A percentile compares a stretch with the other conserved stretches of the same genome.
phyloP scores from a whole-genome alignment of 495 filamentous ascomycete species.

The Penicillium crystallinum region DNA sequence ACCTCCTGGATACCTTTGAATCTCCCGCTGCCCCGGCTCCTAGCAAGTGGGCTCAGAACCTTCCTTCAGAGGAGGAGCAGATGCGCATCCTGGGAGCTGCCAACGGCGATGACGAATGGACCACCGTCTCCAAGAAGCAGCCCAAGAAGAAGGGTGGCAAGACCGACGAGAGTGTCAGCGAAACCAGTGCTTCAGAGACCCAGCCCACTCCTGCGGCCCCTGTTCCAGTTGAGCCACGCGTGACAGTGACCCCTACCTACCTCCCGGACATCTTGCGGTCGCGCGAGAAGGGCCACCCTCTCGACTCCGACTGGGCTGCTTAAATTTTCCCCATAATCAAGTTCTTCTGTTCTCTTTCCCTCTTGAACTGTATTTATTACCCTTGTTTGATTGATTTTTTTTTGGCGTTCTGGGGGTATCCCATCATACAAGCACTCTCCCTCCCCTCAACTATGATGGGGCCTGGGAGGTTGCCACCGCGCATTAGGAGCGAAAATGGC shows the following conservation, averaged over 20 bases:
- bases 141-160: slow-evolving; percentile 49
- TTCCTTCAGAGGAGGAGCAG: slow-evolving; percentile 84
- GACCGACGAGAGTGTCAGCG: slow-evolving; percentile 38
- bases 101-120: slow-evolving; percentile 61
- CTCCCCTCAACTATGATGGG: background rate
- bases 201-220: slow-evolving; percentile 28
- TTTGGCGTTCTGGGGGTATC: slow-evolving; percentile 36
- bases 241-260: slow-evolving; percentile 40
- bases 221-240: slow-evolving; percentile 34
- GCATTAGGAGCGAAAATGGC: slow-evolving; percentile 16
- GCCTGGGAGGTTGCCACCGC: slow-evolving; percentile 3
- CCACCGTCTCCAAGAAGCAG: slow-evolving; percentile 67
- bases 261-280: slow-evolving; percentile 40
- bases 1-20: slow-evolving; percentile 4
- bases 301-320: slow-evolving; percentile 57
- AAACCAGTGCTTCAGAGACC: slow-evolving; percentile 38
- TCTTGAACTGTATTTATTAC: slow-evolving; percentile 34
- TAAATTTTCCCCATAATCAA: slow-evolving; percentile 15
- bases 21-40: slow-evolving; percentile 22
- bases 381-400: slow-evolving; percentile 10
- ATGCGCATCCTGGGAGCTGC: slow-evolving; percentile 60
- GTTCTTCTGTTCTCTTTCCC: slow-evolving; percentile 3
- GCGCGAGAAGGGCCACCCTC: slow-evolving; percentile 46
- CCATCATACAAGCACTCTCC: slow-evolving; percentile 25
- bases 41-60: slow-evolving; percentile 49